Base-by-base conservation (phyloP, 805 yeast species). In the Saccharomycopsis sp. region DNA sequence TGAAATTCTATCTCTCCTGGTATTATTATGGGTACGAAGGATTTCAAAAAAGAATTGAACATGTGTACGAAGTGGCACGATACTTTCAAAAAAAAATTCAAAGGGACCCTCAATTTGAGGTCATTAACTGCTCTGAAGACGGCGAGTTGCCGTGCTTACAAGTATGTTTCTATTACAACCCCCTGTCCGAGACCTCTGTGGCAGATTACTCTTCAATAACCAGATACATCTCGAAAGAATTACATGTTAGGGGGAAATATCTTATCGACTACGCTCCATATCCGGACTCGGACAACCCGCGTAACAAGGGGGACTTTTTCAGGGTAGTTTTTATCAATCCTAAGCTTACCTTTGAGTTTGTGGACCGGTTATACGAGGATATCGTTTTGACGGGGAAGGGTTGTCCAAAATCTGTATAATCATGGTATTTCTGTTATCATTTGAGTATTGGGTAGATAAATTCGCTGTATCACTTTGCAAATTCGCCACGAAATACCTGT, bases 301-400 rank as follows among this genome's bases (percentile, higher is more conserved):
- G 78, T 51, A 72, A 73, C 34, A 71, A 76, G 20, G 96, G 95
- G 3, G 94, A 88, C 69, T 89, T 89, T 67, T 89, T 89, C 75
- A 75, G 96, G 57, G 92, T 87, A 14, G 96, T 89, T 3, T 83
- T 89, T 70, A 86, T 86, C 69, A 82, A 91, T 54, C 94, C 96
- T 16, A 65, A 69, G 18, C 48, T 58, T 14, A 51, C 56, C 9
- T 20, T 29, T 14, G 56, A 24, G 48, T 58, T 51, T 50, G 23
- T 58, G 8, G 61, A 55, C 40, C 52, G n/a, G 34, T 29, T 57
- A 5, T n/a, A 54, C 3, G 47, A 40, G 24, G 60, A 57, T 51
- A 47, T 54, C 18, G 54, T n/a, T 2, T 23, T 23, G 20, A 34
- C 50, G 9, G 60, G 60, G 2, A 8, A 53, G 40, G 14, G 24